Base-by-base conservation (phyloP, 169 alveolate species). In the Plasmodium berghei region DNA sequence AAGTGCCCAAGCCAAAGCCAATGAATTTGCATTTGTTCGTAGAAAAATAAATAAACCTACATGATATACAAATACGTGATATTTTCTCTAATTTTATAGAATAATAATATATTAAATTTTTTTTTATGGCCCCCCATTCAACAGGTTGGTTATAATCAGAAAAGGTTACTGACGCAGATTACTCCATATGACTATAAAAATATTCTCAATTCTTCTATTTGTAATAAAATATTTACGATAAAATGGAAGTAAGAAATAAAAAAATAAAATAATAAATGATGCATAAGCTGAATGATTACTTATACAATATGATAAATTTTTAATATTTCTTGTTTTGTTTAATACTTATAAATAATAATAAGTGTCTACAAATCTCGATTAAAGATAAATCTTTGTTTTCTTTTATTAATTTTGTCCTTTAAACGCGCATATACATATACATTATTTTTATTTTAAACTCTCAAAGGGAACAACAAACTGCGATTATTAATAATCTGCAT, bases 71-170 rank as follows among this genome's bases (percentile, higher is more conserved):
- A 34, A 5, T 8, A 34, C 8, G 8, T 34, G 18, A 52, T 52
- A 52, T 16, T 4, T 52, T 12, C 22, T 4, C 59, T 69, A 22
- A 3, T 69, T 5, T 26, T 26, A 48, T 12, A n/a, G 40, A n/a
- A 54, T 40, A 10, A 20, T 28, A 54, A 16, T 54, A 10, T 69
- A 20, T 69, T 34, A 5, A 14, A 22, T 18, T 45, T 18, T 55
- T 54, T 22, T 69, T 42, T 6, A 14, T 55, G 24, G 5, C 8
- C 28, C 28, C 54, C 28, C 28, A 55, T 6, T 12, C 24, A 52
- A 42, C 67, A 75, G 89, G 89, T 75, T 67, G 90, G 90, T 9
- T 83, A 83, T 69, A 83, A 83, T 49, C 90, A 83, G 48, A 83
- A 62, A 48, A 66, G 90, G 49, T 56, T 83, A 14, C 48, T 83